Percentiles rank a stretch among this genome's conserved stretches.
Evolutionary conservation across 1,284 basidiomycete species (phyloP).

Genomic region (Malassezia psittaci): DNA sequence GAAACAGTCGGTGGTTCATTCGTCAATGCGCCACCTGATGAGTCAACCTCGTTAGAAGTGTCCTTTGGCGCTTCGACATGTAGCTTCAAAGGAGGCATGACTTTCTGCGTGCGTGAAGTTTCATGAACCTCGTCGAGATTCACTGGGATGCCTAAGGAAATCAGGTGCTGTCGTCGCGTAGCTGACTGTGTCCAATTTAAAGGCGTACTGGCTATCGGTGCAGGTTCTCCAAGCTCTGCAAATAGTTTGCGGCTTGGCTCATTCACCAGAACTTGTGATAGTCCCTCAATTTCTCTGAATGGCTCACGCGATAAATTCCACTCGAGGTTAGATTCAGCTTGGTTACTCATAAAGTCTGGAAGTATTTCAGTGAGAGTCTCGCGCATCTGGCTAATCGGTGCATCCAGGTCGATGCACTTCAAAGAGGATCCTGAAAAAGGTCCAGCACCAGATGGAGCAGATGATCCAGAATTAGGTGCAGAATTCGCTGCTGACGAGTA

Average conservation of each 20-base stretch:
- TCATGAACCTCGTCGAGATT: constrained; percentile 40
- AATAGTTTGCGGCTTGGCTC: constrained; percentile 12
- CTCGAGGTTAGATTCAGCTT: neutral
- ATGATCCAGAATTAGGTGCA: too few relatives aligned
- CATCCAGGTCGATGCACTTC: neutral
- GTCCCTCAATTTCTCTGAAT: constrained; percentile 30
- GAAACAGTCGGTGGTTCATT: neutral
- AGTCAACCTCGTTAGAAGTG: neutral
- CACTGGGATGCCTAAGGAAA: constrained; percentile 41
- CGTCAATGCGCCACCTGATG: neutral
- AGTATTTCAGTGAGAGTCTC: constrained; percentile 14
- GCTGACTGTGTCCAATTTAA: constrained; percentile 39
- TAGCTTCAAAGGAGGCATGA: constrained; percentile 33
- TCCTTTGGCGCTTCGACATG: constrained; percentile 18
- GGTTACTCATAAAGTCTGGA: constrained; percentile 5
- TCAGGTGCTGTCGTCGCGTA: constrained; percentile 37
- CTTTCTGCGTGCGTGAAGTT: constrained; percentile 3
- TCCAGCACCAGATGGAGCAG: too few relatives aligned
- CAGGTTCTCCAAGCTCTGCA: constrained; percentile 19
- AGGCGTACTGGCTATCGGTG: constrained; percentile 23
- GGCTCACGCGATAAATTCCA: constrained; percentile 10
- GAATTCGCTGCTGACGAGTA: too few relatives aligned
- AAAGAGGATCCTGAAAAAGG: too few relatives aligned
- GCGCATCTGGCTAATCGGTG: constrained; percentile 15
- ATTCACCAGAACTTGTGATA: constrained; percentile 28